These are phyloP conservation scores for Coix lacrymajobi DNA, from an alignment of 176 grass and related monocot species.

Conservation along the genomic window DNA sequence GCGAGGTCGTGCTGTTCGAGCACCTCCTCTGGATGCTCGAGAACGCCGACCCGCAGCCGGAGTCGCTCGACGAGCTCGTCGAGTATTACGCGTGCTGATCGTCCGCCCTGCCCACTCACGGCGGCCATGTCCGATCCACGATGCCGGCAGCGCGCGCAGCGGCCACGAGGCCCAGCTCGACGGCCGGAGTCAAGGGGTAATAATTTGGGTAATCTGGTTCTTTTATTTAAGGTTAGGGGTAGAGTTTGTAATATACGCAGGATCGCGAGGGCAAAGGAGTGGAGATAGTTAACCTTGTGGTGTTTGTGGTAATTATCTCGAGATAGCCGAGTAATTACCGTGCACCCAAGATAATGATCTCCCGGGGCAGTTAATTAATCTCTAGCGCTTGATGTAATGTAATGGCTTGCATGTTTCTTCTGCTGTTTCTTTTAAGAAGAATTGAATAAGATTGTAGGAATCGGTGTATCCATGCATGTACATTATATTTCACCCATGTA, in stretches of 20 bases:
- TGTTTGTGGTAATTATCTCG: constrained; percentile 27
- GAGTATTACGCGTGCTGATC: constrained; percentile 85
- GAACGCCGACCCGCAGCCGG: constrained; percentile 84
- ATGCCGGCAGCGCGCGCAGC: background rate
- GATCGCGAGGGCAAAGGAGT: background rate
- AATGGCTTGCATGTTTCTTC: constrained; percentile 4
- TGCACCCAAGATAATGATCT: constrained; percentile 35
- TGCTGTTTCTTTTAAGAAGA: background rate
- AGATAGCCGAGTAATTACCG: constrained; percentile 22
- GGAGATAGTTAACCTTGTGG: constrained; percentile 35
- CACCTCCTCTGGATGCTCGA: constrained; percentile 98
- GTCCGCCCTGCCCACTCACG: background rate
- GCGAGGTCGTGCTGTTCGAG: constrained; percentile 97
- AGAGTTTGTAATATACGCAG: constrained; percentile 39
- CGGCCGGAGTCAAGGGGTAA: constrained; percentile 15
- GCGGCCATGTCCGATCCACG: background rate
- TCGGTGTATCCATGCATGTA: background rate
- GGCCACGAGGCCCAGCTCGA: background rate
- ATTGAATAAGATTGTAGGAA: constrained; percentile 31
- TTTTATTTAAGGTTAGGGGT: constrained; percentile 33
- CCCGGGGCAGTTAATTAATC: constrained; percentile 17
- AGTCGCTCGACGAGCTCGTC: constrained; percentile 86
- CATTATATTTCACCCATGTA: constrained; percentile 10
- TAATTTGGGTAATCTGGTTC: constrained; percentile 18
- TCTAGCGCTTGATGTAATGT: constrained; percentile 24